Evolutionary conservation across 169 alveolate species (phyloP).

Genomic region (Perkinsus olseni): DNA sequence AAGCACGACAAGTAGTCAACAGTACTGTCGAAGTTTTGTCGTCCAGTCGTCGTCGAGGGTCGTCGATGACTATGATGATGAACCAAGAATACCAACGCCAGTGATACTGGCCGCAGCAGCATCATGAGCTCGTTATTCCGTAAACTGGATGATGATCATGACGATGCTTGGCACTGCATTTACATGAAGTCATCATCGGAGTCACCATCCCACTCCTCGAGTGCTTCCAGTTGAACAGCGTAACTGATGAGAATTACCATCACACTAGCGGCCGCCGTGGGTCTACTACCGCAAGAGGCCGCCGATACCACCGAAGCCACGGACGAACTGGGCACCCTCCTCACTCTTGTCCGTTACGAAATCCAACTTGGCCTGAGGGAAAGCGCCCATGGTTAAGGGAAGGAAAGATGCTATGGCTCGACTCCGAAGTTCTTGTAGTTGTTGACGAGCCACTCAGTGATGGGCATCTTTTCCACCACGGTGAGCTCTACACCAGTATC

Average conservation of each 20-base stretch:
- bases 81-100: no score
- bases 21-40: neutral
- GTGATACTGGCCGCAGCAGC: no score
- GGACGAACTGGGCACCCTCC: slow-evolving; percentile 96
- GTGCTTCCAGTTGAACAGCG: neutral
- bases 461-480: slow-evolving; percentile 71
- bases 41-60: neutral
- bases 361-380: slow-evolving; percentile 64
- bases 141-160: no score
- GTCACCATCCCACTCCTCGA: neutral
- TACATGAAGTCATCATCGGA: neutral
- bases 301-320: slow-evolving; percentile 99
- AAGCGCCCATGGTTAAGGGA: neutral
- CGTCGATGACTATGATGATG: no score
- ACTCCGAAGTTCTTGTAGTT: slow-evolving; percentile 85
- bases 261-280: slow-evolving; percentile 74
- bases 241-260: slow-evolving; percentile 41
- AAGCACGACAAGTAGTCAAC: neutral
- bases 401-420: neutral
- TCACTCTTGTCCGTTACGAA: slow-evolving; percentile 91
- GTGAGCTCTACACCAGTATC: slow-evolving; percentile 75
- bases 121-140: no score
- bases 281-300: slow-evolving; percentile 93
- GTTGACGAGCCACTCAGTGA: slow-evolving; percentile 95
- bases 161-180: neutral